These are phyloP conservation scores for Penicillium longicatenatum DNA, from an alignment of 495 filamentous ascomycete species.

Conservation along the genomic window DNA sequence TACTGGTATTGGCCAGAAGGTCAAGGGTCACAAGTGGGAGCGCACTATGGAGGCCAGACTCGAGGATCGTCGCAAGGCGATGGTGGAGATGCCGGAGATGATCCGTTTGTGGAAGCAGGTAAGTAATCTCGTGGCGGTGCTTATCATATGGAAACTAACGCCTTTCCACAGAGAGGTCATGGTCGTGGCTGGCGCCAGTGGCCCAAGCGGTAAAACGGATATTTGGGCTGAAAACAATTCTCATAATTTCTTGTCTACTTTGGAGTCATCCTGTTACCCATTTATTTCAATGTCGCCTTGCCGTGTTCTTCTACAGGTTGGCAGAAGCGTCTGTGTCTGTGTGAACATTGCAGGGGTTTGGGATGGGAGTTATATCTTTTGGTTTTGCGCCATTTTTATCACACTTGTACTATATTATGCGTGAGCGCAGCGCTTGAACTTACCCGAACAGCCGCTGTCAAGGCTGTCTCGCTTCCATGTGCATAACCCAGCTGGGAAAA, in stretches of 20 bases:
- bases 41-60: slow-evolving; percentile 79
- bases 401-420: slow-evolving; percentile 25
- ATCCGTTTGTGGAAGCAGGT: slow-evolving; percentile 94
- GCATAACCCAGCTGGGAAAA: neutral
- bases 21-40: slow-evolving; percentile 95
- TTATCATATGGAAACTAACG: slow-evolving; percentile 24
- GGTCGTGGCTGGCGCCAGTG: slow-evolving; percentile 89
- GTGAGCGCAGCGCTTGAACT: neutral
- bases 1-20: slow-evolving; percentile 86
- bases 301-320: slow-evolving; percentile 12
- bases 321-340: slow-evolving; percentile 28
- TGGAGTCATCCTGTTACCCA: slow-evolving; percentile 7
- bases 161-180: slow-evolving; percentile 67
- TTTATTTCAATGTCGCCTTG: slow-evolving; percentile 35
- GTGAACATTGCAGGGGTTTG: slow-evolving; percentile 37
- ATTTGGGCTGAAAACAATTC: slow-evolving; percentile 9
- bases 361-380: slow-evolving; percentile 34
- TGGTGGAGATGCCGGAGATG: slow-evolving; percentile 90
- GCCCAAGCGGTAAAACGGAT: slow-evolving; percentile 58
- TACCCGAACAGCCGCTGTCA: neutral
- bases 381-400: slow-evolving; percentile 17
- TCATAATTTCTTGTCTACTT: slow-evolving; percentile 9
- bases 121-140: slow-evolving; percentile 28
- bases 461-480: slow-evolving; percentile 2
- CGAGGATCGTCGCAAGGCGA: slow-evolving; percentile 86